Percentiles rank a stretch among this genome's conserved stretches.
phyloP scores from a whole-genome alignment of 306 rosid genomes.

The Clitoria ternatea region DNA sequence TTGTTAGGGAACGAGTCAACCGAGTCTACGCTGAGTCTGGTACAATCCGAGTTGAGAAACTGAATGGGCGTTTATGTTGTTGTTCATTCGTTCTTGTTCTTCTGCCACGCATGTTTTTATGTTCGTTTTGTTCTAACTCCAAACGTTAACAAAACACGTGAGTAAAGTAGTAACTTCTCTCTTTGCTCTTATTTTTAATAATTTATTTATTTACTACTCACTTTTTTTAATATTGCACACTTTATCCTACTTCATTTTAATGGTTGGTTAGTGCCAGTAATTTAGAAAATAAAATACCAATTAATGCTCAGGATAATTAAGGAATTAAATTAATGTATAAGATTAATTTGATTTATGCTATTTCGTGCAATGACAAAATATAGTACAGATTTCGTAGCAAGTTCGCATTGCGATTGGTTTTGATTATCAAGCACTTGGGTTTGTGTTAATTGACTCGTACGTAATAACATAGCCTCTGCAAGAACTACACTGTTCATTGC shows the following conservation, averaged over 20 bases:
- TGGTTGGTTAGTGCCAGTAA: too few species aligned
- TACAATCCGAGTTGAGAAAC: conserved; percentile 14
- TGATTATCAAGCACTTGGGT: background rate
- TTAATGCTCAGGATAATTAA: background rate
- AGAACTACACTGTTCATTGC: background rate
- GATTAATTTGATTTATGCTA: background rate
- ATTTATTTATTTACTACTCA: background rate
- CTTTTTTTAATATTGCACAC: too few species aligned
- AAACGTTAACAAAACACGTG: background rate
- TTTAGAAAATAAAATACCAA: background rate
- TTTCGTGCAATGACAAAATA: too few species aligned
- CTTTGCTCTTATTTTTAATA: background rate
- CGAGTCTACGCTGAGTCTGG: conserved; percentile 35
- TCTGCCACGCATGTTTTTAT: conserved; percentile 36
- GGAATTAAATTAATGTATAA: background rate
- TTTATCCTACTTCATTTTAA: too few species aligned
- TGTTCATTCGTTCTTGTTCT: background rate
- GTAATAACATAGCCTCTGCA: background rate
- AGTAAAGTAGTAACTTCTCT: conserved; percentile 13
- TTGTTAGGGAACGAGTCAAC: conserved; percentile 1
- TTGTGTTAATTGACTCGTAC: background rate
- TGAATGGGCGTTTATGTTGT: background rate
- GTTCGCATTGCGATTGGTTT: background rate
- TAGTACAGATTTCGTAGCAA: background rate
- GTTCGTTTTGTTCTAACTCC: conserved; percentile 15